These are phyloP conservation scores for Cercophora samala DNA, from an alignment of 495 filamentous ascomycete species.

Conservation along the genomic window DNA sequence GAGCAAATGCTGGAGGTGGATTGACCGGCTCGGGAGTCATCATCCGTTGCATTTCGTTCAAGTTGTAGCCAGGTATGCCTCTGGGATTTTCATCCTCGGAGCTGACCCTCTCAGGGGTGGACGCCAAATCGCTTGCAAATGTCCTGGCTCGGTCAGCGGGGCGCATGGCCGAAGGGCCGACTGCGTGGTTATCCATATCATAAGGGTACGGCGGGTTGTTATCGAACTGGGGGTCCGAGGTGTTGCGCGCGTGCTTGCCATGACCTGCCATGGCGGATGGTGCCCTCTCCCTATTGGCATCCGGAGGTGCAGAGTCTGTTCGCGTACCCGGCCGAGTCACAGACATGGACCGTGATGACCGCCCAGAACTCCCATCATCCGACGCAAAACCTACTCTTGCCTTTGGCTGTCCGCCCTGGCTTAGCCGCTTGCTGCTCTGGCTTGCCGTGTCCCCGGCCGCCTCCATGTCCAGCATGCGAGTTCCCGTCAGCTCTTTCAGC, in stretches of 20 bases:
- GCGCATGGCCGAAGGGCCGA: slow-evolving; percentile 22
- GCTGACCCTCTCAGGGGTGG: slow-evolving; percentile 54
- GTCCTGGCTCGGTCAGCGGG: slow-evolving; percentile 32
- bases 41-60: slow-evolving; percentile 53
- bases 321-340: slow-evolving; percentile 41
- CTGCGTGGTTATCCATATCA: slow-evolving; percentile 22
- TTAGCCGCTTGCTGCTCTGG: slow-evolving; percentile 62
- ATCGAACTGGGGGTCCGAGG: slow-evolving; percentile 37
- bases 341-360: slow-evolving; percentile 54
- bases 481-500: slow-evolving; percentile 85
- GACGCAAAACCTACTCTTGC: slow-evolving; percentile 59
- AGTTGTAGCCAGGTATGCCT: slow-evolving; percentile 33
- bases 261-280: slow-evolving; percentile 48
- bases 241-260: slow-evolving; percentile 37
- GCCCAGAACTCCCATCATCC: slow-evolving; percentile 53
- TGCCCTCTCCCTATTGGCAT: slow-evolving; percentile 34
- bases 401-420: slow-evolving; percentile 50
- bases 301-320: slow-evolving; percentile 46
- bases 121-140: slow-evolving; percentile 40
- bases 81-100: slow-evolving; percentile 53
- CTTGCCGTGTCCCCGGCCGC: slow-evolving; percentile 61
- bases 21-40: slow-evolving; percentile 69
- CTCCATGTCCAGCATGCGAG: slow-evolving; percentile 60
- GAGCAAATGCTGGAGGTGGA: slow-evolving; percentile 71
- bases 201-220: slow-evolving; percentile 12